Evolutionary conservation across 805 yeast species (phyloP).

Genomic region (Hanseniaspora pseudoguilliermondii): DNA sequence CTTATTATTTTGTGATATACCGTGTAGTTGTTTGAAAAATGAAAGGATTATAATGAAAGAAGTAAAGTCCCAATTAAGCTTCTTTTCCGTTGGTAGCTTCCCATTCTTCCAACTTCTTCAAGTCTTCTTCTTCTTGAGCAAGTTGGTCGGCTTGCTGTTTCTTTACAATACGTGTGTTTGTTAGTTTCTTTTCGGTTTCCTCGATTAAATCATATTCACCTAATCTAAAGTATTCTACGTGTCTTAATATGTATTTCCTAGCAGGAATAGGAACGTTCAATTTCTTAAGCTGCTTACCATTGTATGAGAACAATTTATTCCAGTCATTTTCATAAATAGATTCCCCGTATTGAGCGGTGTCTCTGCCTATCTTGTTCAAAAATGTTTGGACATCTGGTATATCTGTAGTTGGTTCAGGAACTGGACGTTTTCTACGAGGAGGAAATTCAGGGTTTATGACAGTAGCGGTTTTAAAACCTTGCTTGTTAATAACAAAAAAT

Average conservation of each 20-base stretch:
- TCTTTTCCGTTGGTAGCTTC: conserved; percentile 2
- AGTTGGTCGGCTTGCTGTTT: conserved; percentile 44
- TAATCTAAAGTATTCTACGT: conserved; percentile 55
- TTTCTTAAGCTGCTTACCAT: conserved; percentile 48
- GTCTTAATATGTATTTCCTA: conserved; percentile 60
- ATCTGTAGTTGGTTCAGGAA: conserved; percentile 39
- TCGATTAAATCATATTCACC: conserved; percentile 35
- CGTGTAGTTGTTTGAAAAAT: conserved; percentile 12
- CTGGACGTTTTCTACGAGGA: conserved; percentile 12
- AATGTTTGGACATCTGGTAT: conserved; percentile 65
- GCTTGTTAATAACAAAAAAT: neutral
- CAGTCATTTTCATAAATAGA: conserved; percentile 53
- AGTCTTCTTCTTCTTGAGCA: conserved; percentile 21
- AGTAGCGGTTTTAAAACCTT: conserved; percentile 3
- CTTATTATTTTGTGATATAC: neutral
- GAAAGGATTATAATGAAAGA: no score
- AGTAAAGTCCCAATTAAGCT: neutral
- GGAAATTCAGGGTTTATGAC: neutral
- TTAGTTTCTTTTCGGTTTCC: conserved; percentile 34
- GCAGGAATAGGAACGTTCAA: conserved; percentile 63
- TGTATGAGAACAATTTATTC: conserved; percentile 50
- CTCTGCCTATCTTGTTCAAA: conserved; percentile 66
- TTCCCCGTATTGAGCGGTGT: conserved; percentile 52
- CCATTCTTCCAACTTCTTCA: conserved; percentile 25
- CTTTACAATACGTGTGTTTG: conserved; percentile 50